Evolutionary conservation across 495 filamentous ascomycete species (phyloP).

Genomic region (Rusavskia elegans): DNA sequence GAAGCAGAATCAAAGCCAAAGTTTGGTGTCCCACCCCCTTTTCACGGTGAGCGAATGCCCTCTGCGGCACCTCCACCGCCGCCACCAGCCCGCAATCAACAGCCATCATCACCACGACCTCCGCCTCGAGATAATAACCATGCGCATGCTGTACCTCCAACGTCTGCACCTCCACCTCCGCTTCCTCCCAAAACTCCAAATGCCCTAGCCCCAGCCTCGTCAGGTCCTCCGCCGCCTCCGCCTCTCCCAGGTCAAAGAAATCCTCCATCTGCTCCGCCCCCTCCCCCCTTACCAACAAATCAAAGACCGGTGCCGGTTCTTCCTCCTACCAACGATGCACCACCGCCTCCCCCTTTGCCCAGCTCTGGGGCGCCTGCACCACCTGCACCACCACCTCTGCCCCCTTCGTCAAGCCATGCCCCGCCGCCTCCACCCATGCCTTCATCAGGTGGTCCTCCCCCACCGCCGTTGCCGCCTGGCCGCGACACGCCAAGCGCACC

Average conservation of each 20-base stretch:
- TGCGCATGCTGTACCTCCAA: constrained; percentile 22
- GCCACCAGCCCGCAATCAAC: constrained; percentile 54
- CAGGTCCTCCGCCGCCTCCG: constrained; percentile 44
- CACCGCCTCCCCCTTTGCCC: constrained; percentile 15
- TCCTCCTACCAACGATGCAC: constrained; percentile 21
- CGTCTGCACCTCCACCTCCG: constrained; percentile 38
- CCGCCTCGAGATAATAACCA: constrained; percentile 26
- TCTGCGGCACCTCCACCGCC: constrained; percentile 53
- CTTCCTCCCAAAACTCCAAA: constrained; percentile 56
- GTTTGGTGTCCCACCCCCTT: constrained; percentile 73
- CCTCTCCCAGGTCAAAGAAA: constrained; percentile 26
- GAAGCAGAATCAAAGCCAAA: constrained; percentile 28
- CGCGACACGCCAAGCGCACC: constrained; percentile 46
- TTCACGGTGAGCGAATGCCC: constrained; percentile 48
- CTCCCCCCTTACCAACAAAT: constrained; percentile 30
- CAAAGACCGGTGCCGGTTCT: constrained; percentile 21
- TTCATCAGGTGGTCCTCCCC: constrained; percentile 41
- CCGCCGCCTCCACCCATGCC: constrained; percentile 35
- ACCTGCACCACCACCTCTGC: constrained; percentile 25
- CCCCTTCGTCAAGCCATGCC: constrained; percentile 15
- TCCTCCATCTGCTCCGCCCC: constrained; percentile 28
- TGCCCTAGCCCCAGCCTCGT: constrained; percentile 15
- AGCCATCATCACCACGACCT: constrained; percentile 55
- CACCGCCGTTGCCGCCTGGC: constrained; percentile 52
- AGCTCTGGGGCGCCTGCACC: constrained; percentile 24